Evolutionary conservation across 495 filamentous ascomycete genomes (phyloP).

Genomic region (Aspergillus saccharolyticus): DNA sequence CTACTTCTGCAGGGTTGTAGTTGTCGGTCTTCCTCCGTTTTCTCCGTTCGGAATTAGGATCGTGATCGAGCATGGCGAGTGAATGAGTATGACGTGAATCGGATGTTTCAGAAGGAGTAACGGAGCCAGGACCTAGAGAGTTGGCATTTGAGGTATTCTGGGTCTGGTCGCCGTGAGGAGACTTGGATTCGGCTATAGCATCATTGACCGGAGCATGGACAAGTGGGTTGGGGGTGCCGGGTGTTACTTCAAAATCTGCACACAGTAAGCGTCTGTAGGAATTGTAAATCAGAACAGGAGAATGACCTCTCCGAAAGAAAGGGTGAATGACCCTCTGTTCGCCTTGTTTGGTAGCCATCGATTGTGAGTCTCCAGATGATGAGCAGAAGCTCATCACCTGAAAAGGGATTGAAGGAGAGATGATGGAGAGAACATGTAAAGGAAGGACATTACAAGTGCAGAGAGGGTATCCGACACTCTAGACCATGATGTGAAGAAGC

Average conservation of each 20-base stretch:
- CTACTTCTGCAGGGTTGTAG: conserved; percentile 4
- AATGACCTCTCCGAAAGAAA: conserved; percentile 39
- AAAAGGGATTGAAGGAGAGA: background rate
- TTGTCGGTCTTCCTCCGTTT: conserved; percentile 51
- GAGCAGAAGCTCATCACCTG: conserved; percentile 20
- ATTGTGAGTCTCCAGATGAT: conserved; percentile 21
- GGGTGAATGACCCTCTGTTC: conserved; percentile 39
- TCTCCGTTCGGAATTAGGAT: conserved; percentile 38
- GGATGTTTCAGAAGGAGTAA: conserved; percentile 3
- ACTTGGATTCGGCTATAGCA: background rate
- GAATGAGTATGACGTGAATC: background rate
- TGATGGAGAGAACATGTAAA: background rate
- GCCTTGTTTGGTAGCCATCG: conserved; percentile 39
- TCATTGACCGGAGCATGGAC: conserved; percentile 4
- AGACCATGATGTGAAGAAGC: background rate
- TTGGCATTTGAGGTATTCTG: background rate
- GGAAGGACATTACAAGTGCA: background rate
- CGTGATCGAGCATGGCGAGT: conserved; percentile 26
- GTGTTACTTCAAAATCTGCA: conserved; percentile 20
- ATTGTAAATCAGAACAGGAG: background rate
- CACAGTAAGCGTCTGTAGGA: conserved; percentile 13
- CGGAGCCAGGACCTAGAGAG: background rate
- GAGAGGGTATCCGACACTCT: background rate
- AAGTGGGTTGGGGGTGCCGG: conserved; percentile 11
- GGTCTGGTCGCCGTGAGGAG: background rate